Conservation (phyloP, 805 yeast species). For the Saccharomycopsis malanga region DNA sequence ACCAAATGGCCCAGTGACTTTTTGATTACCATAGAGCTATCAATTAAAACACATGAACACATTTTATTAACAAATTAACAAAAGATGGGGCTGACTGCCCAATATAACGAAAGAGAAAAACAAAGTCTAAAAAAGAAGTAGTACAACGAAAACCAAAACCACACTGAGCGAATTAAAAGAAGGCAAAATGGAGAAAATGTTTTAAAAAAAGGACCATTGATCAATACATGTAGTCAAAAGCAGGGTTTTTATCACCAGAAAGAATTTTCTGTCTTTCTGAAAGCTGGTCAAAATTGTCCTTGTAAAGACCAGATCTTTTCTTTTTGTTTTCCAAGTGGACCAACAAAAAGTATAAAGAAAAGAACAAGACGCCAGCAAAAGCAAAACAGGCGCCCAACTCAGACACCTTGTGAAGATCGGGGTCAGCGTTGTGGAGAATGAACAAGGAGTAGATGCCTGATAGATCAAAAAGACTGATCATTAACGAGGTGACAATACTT, state of each 20-base stretch:
- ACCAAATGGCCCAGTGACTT: too few relatives aligned
- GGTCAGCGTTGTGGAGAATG: constrained; percentile 3
- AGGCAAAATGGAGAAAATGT: neutral
- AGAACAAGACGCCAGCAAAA: constrained; percentile 5
- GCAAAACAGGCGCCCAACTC: too few relatives aligned
- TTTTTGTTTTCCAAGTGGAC: constrained; percentile 26
- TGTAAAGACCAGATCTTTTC: constrained; percentile 23
- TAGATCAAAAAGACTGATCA: constrained; percentile 63
- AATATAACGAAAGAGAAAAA: neutral
- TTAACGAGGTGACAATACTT: constrained; percentile 49
- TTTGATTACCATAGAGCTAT: too few relatives aligned
- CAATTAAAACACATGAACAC: too few relatives aligned
- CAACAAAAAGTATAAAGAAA: constrained; percentile 34
- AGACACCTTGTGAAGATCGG: neutral
- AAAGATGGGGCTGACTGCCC: neutral
- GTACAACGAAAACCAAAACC: neutral
- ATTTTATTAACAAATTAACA: too few relatives aligned
- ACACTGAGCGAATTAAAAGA: neutral
- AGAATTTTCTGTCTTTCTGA: constrained; percentile 15
- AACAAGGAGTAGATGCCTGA: constrained; percentile 52
- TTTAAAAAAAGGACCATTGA: too few relatives aligned
- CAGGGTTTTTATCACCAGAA: constrained; percentile 17
- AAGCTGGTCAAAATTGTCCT: constrained; percentile 9
- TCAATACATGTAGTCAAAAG: constrained; percentile 19
- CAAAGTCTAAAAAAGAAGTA: too few relatives aligned